Evolutionary conservation across 2,329 filamentous ascomycete species (phyloP).

Genomic region (Colletotrichum eremochloae): DNA sequence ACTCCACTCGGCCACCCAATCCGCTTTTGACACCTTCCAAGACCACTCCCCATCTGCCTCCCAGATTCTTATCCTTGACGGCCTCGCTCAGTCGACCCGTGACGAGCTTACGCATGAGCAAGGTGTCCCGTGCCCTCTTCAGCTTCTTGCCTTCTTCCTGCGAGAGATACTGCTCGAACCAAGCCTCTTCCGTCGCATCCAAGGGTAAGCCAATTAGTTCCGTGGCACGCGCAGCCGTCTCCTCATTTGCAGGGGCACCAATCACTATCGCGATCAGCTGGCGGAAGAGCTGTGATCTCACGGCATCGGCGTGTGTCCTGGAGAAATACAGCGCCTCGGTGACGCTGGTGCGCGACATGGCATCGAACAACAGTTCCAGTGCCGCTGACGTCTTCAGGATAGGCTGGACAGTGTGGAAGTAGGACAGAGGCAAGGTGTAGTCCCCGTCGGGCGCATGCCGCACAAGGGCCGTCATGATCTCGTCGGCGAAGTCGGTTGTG

Average conservation of each 20-base stretch:
- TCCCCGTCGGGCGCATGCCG: slow-evolving; percentile 71
- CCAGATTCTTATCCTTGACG: slow-evolving; percentile 57
- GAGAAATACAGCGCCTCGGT: slow-evolving; percentile 82
- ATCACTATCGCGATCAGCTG: slow-evolving; percentile 73
- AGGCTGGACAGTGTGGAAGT: slow-evolving; percentile 82
- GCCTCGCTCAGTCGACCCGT: slow-evolving; percentile 70
- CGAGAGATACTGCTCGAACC: slow-evolving; percentile 79
- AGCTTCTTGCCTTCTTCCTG: slow-evolving; percentile 74
- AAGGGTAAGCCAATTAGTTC: slow-evolving; percentile 82
- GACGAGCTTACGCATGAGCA: slow-evolving; percentile 80
- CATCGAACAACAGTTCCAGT: slow-evolving; percentile 76
- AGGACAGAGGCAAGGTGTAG: slow-evolving; percentile 77
- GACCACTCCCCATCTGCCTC: slow-evolving; percentile 63
- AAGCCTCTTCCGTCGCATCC: slow-evolving; percentile 76
- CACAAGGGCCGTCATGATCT: slow-evolving; percentile 80
- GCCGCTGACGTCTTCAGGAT: slow-evolving; percentile 74
- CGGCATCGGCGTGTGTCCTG: slow-evolving; percentile 71
- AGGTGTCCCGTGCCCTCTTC: slow-evolving; percentile 77
- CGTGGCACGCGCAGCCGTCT: slow-evolving; percentile 68
- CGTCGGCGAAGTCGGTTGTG: slow-evolving; percentile 84
- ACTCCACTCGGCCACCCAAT: slow-evolving; percentile 44
- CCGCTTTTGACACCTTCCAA: slow-evolving; percentile 66
- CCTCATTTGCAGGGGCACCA: slow-evolving; percentile 53
- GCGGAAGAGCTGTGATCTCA: slow-evolving; percentile 75
- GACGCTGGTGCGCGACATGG: slow-evolving; percentile 75